Evolutionary conservation across 2,329 filamentous ascomycete species (phyloP).

Genomic region (Tolypocladium cylindrosporum): DNA sequence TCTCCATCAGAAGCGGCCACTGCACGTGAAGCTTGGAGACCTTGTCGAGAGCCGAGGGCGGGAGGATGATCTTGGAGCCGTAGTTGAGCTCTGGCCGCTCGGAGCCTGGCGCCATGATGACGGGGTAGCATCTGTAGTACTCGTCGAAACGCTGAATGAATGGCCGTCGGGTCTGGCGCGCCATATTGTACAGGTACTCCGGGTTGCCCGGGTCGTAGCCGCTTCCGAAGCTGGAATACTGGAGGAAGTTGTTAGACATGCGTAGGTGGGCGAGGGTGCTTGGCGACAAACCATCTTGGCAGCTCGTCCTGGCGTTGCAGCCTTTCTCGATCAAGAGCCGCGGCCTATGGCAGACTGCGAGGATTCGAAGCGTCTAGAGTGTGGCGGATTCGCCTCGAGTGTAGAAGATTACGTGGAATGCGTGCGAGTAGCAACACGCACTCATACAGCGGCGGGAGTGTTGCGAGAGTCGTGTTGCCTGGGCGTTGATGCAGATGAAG

Average conservation of each 20-base stretch:
- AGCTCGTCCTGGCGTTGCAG: not conserved
- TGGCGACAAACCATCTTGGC: not conserved
- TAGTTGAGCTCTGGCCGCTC: conserved; percentile 88
- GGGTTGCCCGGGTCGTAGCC: conserved; percentile 37
- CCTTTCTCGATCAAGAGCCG: not conserved
- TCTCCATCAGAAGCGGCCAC: conserved; percentile 94
- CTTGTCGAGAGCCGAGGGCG: conserved; percentile 93
- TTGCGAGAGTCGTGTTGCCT: not conserved
- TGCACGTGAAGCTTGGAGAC: conserved; percentile 92
- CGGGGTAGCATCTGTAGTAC: conserved; percentile 94
- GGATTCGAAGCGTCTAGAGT: not conserved
- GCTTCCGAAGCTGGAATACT: conserved; percentile 26
- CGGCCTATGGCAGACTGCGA: not conserved
- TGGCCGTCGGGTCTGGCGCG: conserved; percentile 34
- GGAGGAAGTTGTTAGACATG: conserved; percentile 9
- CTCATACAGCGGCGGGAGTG: not conserved
- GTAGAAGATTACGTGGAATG: not conserved
- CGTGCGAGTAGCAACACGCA: not conserved
- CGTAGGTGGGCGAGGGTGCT: not conserved
- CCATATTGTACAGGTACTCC: conserved; percentile 39
- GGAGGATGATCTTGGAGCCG: conserved; percentile 94
- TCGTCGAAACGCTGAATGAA: conserved; percentile 81
- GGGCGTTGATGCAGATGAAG: not conserved
- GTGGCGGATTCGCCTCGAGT: not conserved
- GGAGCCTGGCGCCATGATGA: conserved; percentile 85